Base-by-base conservation (phyloP, 148 eudicot species). In the Salicornia ramosissima region DNA sequence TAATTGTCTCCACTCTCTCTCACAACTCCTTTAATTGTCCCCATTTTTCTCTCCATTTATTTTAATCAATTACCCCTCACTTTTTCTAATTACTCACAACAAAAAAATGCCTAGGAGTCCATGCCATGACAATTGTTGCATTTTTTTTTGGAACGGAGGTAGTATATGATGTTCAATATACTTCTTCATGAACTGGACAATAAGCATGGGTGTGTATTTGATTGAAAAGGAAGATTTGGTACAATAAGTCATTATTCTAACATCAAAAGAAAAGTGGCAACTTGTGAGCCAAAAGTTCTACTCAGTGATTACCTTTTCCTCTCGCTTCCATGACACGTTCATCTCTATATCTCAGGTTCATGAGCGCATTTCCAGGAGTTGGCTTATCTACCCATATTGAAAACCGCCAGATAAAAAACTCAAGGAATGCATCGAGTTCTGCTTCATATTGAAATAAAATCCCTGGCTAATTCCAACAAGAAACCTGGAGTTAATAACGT, bases 341-440 rank as follows among this genome's bases (percentile, higher is more conserved):
- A 83, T 94, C 93, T 80, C 99, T 86, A 50, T 91, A 94, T 74
- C 99, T 86, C 84, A 94, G 76, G 82, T 94, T 94, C 97, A 94
- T 89, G 50, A 91, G 82, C 60, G 93, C 84, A 74, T 83, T 94
- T 76, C 99, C 99, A 3, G 99, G 99, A 52, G 99, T 90, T 63
- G 99, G 99, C 83, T 94, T 90, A 75, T 94, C 99, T 52, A 94
- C 97, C 97, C 97, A 94, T 63, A 94, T 91, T 14, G 99, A 94
- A 80, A 94, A 94, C 71, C 97, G 73, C 97, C 99, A 91, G 14
- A 91, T 94, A 36, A 94, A 91, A 76, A 94, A 91, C 80, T 94
- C 97, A 56, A 94, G 97, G 84, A 94, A 94, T 72, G 98, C 96
- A 83, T 93, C 96, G 66, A 90, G 96, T 80, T 93, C 96, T 49